Percentiles rank a stretch among this genome's conserved stretches.
phyloP scores from a whole-genome alignment of 768 basidiomycete genomes.

The Neoboletus magnificus region DNA sequence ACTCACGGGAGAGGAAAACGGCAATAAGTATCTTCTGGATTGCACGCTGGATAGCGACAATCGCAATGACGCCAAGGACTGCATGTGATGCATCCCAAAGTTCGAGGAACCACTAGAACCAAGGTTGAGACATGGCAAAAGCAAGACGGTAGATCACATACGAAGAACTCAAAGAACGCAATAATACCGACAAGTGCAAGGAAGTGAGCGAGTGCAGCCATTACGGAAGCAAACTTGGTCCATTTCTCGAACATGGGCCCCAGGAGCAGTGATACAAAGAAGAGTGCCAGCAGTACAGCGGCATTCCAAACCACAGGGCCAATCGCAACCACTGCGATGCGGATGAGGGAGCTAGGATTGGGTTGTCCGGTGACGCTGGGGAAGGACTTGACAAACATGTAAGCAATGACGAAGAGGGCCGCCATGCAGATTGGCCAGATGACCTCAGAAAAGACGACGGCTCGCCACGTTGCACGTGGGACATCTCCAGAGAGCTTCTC shows the following conservation, averaged over 20 bases:
- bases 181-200: conserved; percentile 77
- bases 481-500: conserved; percentile 96
- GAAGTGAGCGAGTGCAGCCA: conserved; percentile 90
- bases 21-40: conserved; percentile 94
- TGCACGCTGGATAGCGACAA: conserved; percentile 86
- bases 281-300: conserved; percentile 75
- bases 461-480: conserved; percentile 84
- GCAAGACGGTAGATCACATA: conserved; percentile 42
- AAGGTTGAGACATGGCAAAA: conserved; percentile 28
- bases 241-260: conserved; percentile 86
- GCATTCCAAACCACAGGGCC: conserved; percentile 97
- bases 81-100: conserved; percentile 97
- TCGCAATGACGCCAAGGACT: conserved; percentile 86
- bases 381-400: conserved; percentile 94
- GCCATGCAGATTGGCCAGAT: conserved; percentile 77
- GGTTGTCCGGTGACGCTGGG: conserved; percentile 57
- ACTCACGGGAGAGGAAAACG: conserved; percentile 93
- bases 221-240: conserved; percentile 85
- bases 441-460: conserved; percentile 82
- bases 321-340: conserved; percentile 83
- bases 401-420: conserved; percentile 74
- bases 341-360: conserved; percentile 81
- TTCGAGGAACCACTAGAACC: conserved; percentile 85
- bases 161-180: conserved; percentile 95
- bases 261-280: conserved; percentile 89